Evolutionary conservation across 129 eudicot genomes (phyloP), one percentile per base, ranked within the genome.

Genomic region (Chrysanthemum lavandulifolium): DNA sequence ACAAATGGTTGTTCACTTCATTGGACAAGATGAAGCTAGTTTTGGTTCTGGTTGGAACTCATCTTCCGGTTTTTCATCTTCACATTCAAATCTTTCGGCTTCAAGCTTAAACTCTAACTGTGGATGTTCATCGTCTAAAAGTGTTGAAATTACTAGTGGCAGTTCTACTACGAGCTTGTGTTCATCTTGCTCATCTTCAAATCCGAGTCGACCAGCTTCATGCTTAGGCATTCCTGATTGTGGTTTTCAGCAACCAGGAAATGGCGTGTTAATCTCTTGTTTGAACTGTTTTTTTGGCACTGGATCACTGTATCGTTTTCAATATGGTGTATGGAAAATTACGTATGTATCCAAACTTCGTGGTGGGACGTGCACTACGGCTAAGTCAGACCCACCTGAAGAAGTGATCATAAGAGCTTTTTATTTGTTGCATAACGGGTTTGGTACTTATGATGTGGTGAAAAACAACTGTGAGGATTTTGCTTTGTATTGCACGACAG

Each of bases 301-400:
- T 2, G 93, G 89, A 29, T 59, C 77, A 19, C 60, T 82, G 12
- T 80, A 87, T 59, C 73, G 72, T 6, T 87, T 77, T 14, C 78
- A 84, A 54, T 87, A 87, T 27, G 84, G 80, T 25, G 85, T 75
- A 51, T 6, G 47, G 47, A 73, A 50, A 63, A 68, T 61, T 10
- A 13, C 21, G 47, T 84, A 79, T 49, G 21, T 82, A 12, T 73
- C 82, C 45, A 84, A 78, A 75, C 10, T 82, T 31, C 69, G 93
- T 59, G 89, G 87, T 56, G 93, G 93, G 7, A 87, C 86, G 0
- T 84, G 93, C 84, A 81, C 89, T 33, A 82, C 78, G 2, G 93
- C 87, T 45, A 19, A 13, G 31, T 80, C 93, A 25, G 89, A 87
- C 43, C 67, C 85, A 0, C 71, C 83, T 5, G 80, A 77, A 3